phyloP scores from a whole-genome alignment of 192 early-diverging fungal species.

The Coemansia sp. region DNA sequence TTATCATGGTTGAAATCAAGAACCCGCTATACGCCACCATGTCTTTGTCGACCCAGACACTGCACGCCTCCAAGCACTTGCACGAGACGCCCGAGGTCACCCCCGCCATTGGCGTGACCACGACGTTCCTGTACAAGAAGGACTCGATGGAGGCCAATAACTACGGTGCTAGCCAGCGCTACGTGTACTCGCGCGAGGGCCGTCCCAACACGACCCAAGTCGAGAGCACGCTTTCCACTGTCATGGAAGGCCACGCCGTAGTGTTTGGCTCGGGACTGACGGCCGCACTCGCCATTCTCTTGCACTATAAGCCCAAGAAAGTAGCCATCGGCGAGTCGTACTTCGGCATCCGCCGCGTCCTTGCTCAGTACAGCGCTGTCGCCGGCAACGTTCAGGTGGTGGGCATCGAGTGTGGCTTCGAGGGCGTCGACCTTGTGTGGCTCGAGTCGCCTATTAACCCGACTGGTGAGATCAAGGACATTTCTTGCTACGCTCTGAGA shows the following conservation, averaged over 20 bases:
- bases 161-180: conserved; percentile 35
- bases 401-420: conserved; percentile 28
- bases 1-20: conserved; percentile 41
- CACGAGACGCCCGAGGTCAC: conserved; percentile 56
- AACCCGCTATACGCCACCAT: conserved; percentile 25
- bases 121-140: conserved; percentile 55
- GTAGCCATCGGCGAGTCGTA: conserved; percentile 35
- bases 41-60: conserved; percentile 44
- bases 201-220: conserved; percentile 52
- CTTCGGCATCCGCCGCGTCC: conserved; percentile 34
- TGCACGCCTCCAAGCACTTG: conserved; percentile 59
- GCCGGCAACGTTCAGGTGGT: conserved; percentile 35
- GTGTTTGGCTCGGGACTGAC: conserved; percentile 65
- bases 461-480: conserved; percentile 58
- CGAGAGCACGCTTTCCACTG: conserved; percentile 60
- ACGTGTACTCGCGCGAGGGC: conserved; percentile 59
- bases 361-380: conserved; percentile 33
- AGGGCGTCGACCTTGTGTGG: conserved; percentile 62
- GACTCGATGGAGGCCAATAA: conserved; percentile 33
- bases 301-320: conserved; percentile 57
- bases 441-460: conserved; percentile 69
- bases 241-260: conserved; percentile 63
- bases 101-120: conserved; percentile 59
- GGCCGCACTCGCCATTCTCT: conserved; percentile 59
- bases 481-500: conserved; percentile 42